Conservation (phyloP, 2,329 filamentous ascomycete genomes). For the Colletotrichum lini region DNA sequence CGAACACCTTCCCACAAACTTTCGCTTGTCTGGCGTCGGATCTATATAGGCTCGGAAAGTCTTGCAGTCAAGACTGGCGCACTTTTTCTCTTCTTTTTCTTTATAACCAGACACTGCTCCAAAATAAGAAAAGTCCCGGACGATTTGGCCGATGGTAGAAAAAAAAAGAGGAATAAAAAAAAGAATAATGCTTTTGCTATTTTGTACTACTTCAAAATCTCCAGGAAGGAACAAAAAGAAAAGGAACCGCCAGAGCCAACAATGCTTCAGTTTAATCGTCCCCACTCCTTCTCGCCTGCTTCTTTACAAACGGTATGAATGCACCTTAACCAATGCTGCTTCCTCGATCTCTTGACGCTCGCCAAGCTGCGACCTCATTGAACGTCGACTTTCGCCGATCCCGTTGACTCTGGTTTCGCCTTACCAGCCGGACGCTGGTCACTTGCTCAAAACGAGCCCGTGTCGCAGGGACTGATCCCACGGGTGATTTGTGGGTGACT, state of each 20-base stretch:
- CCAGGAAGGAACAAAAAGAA: neutral
- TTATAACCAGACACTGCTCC: too few relatives aligned
- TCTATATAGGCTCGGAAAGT: neutral
- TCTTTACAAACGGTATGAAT: constrained; percentile 32
- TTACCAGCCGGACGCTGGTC: constrained; percentile 42
- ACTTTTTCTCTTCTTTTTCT: neutral
- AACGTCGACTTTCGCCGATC: constrained; percentile 38
- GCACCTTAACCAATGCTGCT: constrained; percentile 37
- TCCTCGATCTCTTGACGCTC: constrained; percentile 14
- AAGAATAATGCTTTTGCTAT: constrained; percentile 17
- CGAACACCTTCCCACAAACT: constrained; percentile 16
- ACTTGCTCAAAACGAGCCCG: constrained; percentile 9
- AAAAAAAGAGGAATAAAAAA: neutral
- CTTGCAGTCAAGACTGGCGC: neutral
- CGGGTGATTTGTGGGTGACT: neutral
- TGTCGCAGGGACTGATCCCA: neutral
- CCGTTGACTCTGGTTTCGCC: constrained; percentile 37
- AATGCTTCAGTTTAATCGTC: constrained; percentile 5
- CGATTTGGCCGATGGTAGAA: neutral
- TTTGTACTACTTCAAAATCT: constrained; percentile 29
- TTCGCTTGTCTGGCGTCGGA: constrained; percentile 19
- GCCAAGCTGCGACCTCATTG: constrained; percentile 1
- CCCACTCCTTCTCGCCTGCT: neutral
- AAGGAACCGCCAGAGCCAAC: neutral
- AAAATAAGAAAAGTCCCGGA: neutral